Evolutionary conservation across 768 basidiomycete species (phyloP).

Genomic region (Serpula lacrymans): DNA sequence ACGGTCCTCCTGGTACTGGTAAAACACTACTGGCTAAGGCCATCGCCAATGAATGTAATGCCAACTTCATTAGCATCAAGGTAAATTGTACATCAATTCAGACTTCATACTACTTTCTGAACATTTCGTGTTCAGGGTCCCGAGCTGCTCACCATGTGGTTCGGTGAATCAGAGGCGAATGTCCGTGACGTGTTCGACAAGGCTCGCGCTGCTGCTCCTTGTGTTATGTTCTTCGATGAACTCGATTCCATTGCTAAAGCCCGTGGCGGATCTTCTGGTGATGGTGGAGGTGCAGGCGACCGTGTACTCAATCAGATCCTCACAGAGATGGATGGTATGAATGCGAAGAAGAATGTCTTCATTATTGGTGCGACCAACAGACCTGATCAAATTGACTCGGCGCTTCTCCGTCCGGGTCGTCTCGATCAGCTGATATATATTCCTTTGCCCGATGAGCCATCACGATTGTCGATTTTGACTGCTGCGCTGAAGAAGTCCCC

Average conservation of each 20-base stretch:
- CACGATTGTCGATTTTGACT: constrained; percentile 86
- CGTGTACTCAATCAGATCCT: constrained; percentile 97
- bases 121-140: constrained; percentile 58
- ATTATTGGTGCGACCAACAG: constrained; percentile 97
- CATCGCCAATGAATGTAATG: constrained; percentile 99
- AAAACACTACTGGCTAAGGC: constrained; percentile 98
- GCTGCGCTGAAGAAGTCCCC: constrained; percentile 93
- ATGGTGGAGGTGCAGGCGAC: constrained; percentile 95
- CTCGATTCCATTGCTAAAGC: constrained; percentile 98
- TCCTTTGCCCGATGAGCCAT: constrained; percentile 92
- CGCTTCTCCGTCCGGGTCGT: constrained; percentile 94
- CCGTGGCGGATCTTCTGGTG: constrained; percentile 80
- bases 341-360: constrained; percentile 98
- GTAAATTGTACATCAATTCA: constrained; percentile 28
- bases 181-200: constrained; percentile 99
- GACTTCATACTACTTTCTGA: constrained; percentile 9
- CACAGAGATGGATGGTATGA: constrained; percentile 99
- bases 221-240: constrained; percentile 99
- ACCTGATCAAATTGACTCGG: constrained; percentile 93
- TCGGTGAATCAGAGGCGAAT: constrained; percentile 99
- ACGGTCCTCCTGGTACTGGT: constrained; percentile 99
- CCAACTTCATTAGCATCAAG: constrained; percentile 99
- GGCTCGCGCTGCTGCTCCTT: constrained; percentile 97
- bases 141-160: constrained; percentile 99
- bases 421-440: constrained; percentile 99